Evolutionary conservation across 805 yeast species (phyloP).

Genomic region (Spathaspora sp.): DNA sequence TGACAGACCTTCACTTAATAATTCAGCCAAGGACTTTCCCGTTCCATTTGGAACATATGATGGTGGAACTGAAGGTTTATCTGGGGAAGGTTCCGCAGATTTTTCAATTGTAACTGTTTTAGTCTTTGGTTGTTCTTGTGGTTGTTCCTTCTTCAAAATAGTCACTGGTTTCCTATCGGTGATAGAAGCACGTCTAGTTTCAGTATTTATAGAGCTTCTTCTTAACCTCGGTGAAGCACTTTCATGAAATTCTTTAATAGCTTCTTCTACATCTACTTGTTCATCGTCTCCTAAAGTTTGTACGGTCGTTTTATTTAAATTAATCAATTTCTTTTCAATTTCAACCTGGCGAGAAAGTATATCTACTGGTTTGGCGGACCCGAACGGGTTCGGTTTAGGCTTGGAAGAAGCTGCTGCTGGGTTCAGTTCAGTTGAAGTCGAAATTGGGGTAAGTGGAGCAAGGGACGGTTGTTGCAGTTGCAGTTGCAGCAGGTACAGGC

Average conservation of each 20-base stretch:
- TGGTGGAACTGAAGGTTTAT: conserved; percentile 15
- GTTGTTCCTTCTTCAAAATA: conserved; percentile 15
- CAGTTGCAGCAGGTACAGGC: background rate
- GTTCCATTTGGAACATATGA: conserved; percentile 12
- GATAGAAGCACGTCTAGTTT: background rate
- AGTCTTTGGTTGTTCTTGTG: background rate
- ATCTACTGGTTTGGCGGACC: conserved; percentile 83
- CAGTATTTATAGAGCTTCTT: conserved; percentile 2
- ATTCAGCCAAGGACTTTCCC: conserved; percentile 38
- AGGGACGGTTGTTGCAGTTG: background rate
- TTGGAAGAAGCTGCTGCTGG: conserved; percentile 2
- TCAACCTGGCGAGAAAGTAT: conserved; percentile 61
- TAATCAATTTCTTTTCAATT: conserved; percentile 42
- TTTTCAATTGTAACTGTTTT: background rate
- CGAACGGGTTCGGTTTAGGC: conserved; percentile 66
- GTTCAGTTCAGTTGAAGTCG: background rate
- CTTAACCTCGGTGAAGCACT: conserved; percentile 9
- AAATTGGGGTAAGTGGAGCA: background rate
- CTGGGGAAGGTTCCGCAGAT: background rate
- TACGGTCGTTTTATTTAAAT: conserved; percentile 30
- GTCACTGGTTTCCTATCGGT: conserved; percentile 14
- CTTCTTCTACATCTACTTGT: conserved; percentile 7
- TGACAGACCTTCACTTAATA: conserved; percentile 22
- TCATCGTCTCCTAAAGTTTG: conserved; percentile 21
- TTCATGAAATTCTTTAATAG: conserved; percentile 11